Evolutionary conservation across 495 filamentous ascomycete species (phyloP), one percentile per base, ranked within the genome.

Genomic region (Annulohypoxylon moriforme): DNA sequence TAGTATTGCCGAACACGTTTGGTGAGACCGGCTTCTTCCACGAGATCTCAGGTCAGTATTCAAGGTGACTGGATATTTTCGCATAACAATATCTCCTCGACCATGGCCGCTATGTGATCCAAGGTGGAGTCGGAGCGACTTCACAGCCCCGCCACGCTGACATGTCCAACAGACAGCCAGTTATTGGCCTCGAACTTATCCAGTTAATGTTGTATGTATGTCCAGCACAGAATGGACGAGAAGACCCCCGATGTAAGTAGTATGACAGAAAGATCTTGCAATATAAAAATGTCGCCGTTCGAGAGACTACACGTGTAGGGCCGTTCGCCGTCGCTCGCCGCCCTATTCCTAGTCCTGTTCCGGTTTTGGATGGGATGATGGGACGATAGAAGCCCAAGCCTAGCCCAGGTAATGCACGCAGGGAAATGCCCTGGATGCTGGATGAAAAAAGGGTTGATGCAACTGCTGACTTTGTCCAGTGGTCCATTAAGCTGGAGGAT

Each of bases 111-210:
- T 57, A 56, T 74, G 53, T 55, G 52, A 69, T 58, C 46, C 67
- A 24, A 24, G 61, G 72, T 71, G 72, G 72, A 64, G 63, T 60
- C 67, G 64, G 67, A 55, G 60, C 27, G 64, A 40, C 58, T 74
- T 68, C 52, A 74, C 68, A 71, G 72, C 72, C 72, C 67, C 72
- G 67, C 67, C 67, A 58, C 67, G 72, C 72, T 74, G 72, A 74
- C 72, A 74, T 71, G 72, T 71, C 60, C 62, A 68, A 60, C 68
- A 40, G 58, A 47, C 52, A 71, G 62, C 59, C 52, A 71, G 72
- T 69, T 49, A 60, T 65, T 68, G 56, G 62, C 13, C 49, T 72
- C 46, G 38, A 59, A 55, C 53, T 64, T 60, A 50, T 62, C 49
- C 57, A 58, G 60, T 65, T 53, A 27, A 57, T 46, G 38, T 62